Base-by-base conservation (phyloP, 306 rosid species). In the Spatholobus suberectus region DNA sequence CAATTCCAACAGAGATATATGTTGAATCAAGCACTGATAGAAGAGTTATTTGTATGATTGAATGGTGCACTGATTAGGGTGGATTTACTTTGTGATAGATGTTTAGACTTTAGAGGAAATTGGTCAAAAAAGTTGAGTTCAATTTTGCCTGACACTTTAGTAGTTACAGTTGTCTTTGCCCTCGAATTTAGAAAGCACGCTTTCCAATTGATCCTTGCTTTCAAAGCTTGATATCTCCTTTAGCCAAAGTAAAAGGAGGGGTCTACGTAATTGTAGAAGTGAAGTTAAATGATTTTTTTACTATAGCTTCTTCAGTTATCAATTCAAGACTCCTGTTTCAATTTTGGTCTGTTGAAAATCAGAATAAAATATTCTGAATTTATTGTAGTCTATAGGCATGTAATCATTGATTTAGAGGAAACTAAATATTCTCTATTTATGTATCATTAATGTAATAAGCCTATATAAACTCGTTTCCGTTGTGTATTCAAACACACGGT, bases 151-250 rank as follows among this genome's bases (percentile, higher is more conserved):
- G 41, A 69, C 38, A 52, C 35, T 76, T 80, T 6, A 59, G 68
- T 2, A 27, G 8, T n/a, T 69, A 20, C 47, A 23, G 73, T 65
- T 52, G 23, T 41, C 40, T 37, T 70, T 70, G 32, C 38, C 38
- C 4, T 41, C 15, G 32, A 67, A 13, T 21, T 75, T 68, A 43
- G 51, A 77, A 76, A 63, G 12, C 75, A 77, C 40, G 44, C 8
- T 65, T 77, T 63, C 74, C 13, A 40, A 34, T 82, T 70, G 55
- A 72, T 77, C 52, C 61, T 75, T 68, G 52, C 61, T 49, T 49
- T 81, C 46, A 23, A 62, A 81, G 51, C 15, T 61, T 62, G 41
- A 21, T 47, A 49, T 73, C 66, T 55, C 55, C 59, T 61, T 17
- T 62, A 46, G n/a, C 49, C 49, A 4, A 41, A 27, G 40, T 1